Evolutionary conservation across 2,329 filamentous ascomycete species (phyloP).

Genomic region (Verruconis gallopava): DNA sequence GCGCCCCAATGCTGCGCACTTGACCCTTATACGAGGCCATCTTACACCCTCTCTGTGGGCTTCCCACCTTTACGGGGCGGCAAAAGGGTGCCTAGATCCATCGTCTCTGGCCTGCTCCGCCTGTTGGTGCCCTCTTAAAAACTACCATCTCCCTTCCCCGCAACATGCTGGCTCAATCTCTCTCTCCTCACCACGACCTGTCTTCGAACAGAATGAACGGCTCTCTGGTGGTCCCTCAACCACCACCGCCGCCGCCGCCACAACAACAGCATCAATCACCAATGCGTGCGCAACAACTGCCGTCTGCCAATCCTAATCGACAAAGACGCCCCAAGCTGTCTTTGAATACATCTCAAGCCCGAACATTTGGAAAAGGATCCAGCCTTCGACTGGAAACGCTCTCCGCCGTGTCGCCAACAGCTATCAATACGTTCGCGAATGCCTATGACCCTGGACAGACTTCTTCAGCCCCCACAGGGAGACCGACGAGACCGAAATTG

Average conservation of each 20-base stretch:
- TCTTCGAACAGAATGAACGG: slow-evolving; percentile 26
- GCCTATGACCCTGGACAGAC: slow-evolving; percentile 31
- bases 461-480: slow-evolving; percentile 20
- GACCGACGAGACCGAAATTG: slow-evolving; percentile 19
- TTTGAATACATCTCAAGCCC: slow-evolving; percentile 41
- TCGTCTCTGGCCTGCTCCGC: neutral
- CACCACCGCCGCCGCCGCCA: too few species aligned
- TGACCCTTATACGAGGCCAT: neutral
- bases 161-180: slow-evolving; percentile 9
- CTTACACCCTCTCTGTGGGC: neutral
- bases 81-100: neutral
- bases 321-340: slow-evolving; percentile 42
- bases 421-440: slow-evolving; percentile 49
- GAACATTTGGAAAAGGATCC: slow-evolving; percentile 41
- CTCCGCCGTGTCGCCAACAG: slow-evolving; percentile 45
- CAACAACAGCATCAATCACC: too few species aligned
- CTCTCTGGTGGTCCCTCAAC: slow-evolving; percentile 31
- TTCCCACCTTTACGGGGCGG: neutral
- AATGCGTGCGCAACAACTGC: slow-evolving; percentile 15
- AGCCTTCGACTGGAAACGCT: slow-evolving; percentile 38
- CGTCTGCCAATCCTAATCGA: slow-evolving; percentile 10
- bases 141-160: neutral
- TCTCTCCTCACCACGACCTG: slow-evolving; percentile 10
- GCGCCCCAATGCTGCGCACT: neutral
- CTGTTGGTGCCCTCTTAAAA: neutral